Evolutionary conservation across 2,329 filamentous ascomycete genomes (phyloP).

Genomic region (Diplocarpon rosae): DNA sequence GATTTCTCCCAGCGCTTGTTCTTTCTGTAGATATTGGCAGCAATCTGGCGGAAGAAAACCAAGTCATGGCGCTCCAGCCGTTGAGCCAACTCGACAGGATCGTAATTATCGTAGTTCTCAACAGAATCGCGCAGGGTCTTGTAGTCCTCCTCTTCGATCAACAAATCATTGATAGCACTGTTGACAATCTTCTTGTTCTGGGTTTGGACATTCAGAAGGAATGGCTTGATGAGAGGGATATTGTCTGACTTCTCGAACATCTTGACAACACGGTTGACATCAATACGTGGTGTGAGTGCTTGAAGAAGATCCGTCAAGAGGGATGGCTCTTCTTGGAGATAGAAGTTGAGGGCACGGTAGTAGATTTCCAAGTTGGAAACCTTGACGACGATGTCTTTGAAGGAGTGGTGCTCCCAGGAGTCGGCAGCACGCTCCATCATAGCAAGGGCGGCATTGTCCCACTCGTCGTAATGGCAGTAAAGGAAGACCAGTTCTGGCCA

Average conservation of each 20-base stretch:
- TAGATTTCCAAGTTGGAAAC: constrained; percentile 98
- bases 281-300: constrained; percentile 81
- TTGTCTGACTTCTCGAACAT: constrained; percentile 99
- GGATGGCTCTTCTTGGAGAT: constrained; percentile 92
- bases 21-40: constrained; percentile 97
- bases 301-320: constrained; percentile 93
- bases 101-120: constrained; percentile 98
- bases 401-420: constrained; percentile 98
- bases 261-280: constrained; percentile 97
- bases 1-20: constrained; percentile 99
- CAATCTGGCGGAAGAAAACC: constrained; percentile 98
- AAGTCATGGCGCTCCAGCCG: constrained; percentile 95
- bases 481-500: constrained; percentile 98
- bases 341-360: constrained; percentile 94
- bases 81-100: constrained; percentile 82
- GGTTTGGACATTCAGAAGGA: constrained; percentile 87
- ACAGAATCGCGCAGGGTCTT: constrained; percentile 97
- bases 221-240: constrained; percentile 95
- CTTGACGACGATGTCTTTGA: constrained; percentile 98
- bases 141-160: constrained; percentile 98
- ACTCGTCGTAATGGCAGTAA: constrained; percentile 97
- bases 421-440: constrained; percentile 98
- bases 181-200: constrained; percentile 99
- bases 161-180: constrained; percentile 90
- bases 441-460: constrained; percentile 89